Conservation (phyloP, 148 eudicot genomes). For the Diospyros lotus region DNA sequence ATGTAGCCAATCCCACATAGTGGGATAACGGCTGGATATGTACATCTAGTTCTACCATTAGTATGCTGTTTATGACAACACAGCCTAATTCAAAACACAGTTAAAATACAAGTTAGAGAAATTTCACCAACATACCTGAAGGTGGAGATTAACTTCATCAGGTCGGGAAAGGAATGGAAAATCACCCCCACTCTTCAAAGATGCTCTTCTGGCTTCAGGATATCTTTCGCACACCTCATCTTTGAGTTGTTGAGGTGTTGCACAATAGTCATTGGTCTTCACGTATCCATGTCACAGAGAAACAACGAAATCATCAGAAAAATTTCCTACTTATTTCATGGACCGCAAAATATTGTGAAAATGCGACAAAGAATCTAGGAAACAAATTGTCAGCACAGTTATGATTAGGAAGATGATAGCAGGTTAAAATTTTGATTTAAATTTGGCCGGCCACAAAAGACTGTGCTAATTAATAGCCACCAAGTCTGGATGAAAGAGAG, state of each 20-base stretch:
- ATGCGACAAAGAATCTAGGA: not conserved
- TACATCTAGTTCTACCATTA: not conserved
- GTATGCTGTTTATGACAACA: not conserved
- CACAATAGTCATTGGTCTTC: slow-evolving; percentile 85
- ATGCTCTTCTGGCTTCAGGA: slow-evolving; percentile 85
- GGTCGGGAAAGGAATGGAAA: slow-evolving; percentile 94
- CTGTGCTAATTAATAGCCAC: no score
- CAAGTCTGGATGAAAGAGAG: no score
- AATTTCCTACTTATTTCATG: not conserved
- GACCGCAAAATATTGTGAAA: not conserved
- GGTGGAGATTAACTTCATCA: slow-evolving; percentile 96
- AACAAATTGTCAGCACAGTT: not conserved
- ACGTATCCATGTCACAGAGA: slow-evolving; percentile 11
- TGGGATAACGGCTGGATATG: no score
- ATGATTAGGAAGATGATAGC: no score
- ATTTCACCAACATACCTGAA: slow-evolving; percentile 53
- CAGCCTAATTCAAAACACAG: no score
- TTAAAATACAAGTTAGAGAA: not conserved
- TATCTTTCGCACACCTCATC: slow-evolving; percentile 87
- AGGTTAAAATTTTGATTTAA: no score
- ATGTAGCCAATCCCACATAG: no score
- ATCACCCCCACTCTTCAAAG: slow-evolving; percentile 88
- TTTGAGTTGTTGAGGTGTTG: slow-evolving; percentile 76
- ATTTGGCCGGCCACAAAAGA: no score
- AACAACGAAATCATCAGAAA: slow-evolving; percentile 7